phyloP scores from a whole-genome alignment of 2,329 filamentous ascomycete genomes.

The Beauveria medogensis region DNA sequence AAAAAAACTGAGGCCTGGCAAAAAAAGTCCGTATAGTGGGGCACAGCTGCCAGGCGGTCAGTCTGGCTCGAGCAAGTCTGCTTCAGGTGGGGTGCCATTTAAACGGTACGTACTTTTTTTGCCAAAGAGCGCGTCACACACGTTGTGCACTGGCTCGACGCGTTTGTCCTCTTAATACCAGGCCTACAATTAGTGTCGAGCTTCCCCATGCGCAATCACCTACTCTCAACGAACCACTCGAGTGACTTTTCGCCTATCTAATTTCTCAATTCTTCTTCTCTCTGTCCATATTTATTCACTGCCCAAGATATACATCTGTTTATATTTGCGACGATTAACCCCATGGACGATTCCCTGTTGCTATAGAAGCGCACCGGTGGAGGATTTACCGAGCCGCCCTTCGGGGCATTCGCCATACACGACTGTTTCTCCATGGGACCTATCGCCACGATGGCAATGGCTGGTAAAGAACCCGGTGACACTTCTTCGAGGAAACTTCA shows the following conservation, averaged over 20 bases:
- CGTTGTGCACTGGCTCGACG: not conserved
- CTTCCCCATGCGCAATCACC: not conserved
- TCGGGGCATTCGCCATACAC: not conserved
- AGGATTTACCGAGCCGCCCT: not conserved
- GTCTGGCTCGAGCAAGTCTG: not conserved
- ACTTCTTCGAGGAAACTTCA: conserved; percentile 39
- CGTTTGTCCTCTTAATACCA: not conserved
- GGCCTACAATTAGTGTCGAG: not conserved
- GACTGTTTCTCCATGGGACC: conserved; percentile 30
- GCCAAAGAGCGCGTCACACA: not conserved
- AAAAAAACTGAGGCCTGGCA: conserved; percentile 24
- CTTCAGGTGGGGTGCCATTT: conserved; percentile 16
- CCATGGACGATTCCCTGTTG: not conserved
- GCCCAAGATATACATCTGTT: too few relatives aligned
- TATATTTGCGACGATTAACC: not conserved
- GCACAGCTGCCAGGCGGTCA: conserved; percentile 12
- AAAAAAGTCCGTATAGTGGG: conserved; percentile 28
- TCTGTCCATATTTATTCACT: too few relatives aligned
- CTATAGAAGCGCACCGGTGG: not conserved
- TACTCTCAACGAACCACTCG: not conserved
- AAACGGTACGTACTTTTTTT: conserved; percentile 15
- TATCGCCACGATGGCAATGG: conserved; percentile 36
- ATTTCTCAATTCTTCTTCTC: too few relatives aligned
- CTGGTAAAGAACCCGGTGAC: conserved; percentile 29
- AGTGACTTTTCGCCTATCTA: not conserved